phyloP scores from a whole-genome alignment of 2,329 filamentous ascomycete genomes.

The Nemania bipapillata region DNA sequence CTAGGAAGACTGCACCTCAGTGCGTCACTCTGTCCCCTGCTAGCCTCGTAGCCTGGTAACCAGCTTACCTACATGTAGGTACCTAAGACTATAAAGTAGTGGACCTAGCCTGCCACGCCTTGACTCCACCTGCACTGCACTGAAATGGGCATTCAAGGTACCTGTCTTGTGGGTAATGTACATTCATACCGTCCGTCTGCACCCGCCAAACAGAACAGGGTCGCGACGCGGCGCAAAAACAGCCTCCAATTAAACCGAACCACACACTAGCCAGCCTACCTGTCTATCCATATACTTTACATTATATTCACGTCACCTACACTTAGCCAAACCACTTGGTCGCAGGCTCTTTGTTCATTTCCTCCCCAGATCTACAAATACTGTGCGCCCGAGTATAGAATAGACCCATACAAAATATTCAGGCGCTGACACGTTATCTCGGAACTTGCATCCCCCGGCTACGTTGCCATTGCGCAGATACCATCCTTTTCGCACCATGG shows the following conservation, averaged over 20 bases:
- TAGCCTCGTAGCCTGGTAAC: conserved; percentile 2
- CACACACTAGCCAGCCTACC: conserved; percentile 2
- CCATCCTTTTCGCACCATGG: conserved; percentile 40
- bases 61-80: no score
- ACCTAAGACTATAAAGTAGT: no score
- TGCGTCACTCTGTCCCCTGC: conserved; percentile 26
- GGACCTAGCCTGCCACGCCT: conserved; percentile 30
- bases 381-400: conserved; percentile 7
- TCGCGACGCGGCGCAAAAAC: conserved; percentile 24
- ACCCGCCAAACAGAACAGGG: conserved; percentile 17
- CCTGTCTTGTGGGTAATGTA: no score
- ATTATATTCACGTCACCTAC: conserved; percentile 16
- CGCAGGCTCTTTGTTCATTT: conserved; percentile 12
- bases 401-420: conserved; percentile 14
- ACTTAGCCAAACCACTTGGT: not conserved
- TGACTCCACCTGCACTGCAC: conserved; percentile 29
- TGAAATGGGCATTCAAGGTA: conserved; percentile 1
- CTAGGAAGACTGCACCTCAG: conserved; percentile 20
- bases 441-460: conserved; percentile 1
- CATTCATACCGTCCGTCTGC: no score
- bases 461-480: conserved; percentile 3
- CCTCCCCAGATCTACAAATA: not conserved
- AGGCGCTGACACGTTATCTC: conserved; percentile 25
- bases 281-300: not conserved
- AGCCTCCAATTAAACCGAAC: conserved; percentile 31